These are phyloP conservation scores for Potentilla sterilis DNA, from an alignment of 306 rosid species.

Conservation along the genomic window DNA sequence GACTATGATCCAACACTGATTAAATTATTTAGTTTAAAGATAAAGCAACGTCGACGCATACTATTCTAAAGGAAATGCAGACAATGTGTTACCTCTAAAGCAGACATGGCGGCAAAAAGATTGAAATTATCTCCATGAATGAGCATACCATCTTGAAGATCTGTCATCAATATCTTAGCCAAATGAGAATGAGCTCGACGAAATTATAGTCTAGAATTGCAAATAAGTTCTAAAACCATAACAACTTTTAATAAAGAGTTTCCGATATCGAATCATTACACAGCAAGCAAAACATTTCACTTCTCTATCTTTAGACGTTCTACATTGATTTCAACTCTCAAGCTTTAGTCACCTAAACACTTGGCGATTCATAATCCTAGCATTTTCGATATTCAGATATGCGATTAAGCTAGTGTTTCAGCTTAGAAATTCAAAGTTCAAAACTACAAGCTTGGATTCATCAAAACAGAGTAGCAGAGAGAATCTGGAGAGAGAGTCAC, in stretches of 20 bases:
- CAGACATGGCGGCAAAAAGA: conserved; percentile 96
- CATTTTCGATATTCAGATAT: neutral
- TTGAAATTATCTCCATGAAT: conserved; percentile 92
- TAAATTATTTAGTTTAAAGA: neutral
- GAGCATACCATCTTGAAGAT: conserved; percentile 93
- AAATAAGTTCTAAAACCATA: neutral
- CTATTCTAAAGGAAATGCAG: neutral
- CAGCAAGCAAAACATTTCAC: neutral
- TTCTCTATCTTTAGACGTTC: neutral
- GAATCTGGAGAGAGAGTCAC: neutral
- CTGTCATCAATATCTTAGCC: conserved; percentile 34
- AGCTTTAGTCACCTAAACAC: too few species aligned
- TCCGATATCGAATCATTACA: neutral
- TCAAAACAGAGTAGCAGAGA: conserved; percentile 9
- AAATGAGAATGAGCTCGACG: neutral
- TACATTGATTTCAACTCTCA: neutral
- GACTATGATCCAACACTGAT: neutral
- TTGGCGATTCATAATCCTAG: neutral
- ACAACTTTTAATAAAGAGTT: neutral
- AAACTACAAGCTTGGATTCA: neutral
- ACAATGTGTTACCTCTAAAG: conserved; percentile 67
- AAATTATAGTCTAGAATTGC: neutral
- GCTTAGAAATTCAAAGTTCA: neutral
- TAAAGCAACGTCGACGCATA: neutral
- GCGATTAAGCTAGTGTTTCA: neutral